These are phyloP conservation scores for Ambrosia trifida DNA, from an alignment of 129 eudicot species.

Conservation along the genomic window DNA sequence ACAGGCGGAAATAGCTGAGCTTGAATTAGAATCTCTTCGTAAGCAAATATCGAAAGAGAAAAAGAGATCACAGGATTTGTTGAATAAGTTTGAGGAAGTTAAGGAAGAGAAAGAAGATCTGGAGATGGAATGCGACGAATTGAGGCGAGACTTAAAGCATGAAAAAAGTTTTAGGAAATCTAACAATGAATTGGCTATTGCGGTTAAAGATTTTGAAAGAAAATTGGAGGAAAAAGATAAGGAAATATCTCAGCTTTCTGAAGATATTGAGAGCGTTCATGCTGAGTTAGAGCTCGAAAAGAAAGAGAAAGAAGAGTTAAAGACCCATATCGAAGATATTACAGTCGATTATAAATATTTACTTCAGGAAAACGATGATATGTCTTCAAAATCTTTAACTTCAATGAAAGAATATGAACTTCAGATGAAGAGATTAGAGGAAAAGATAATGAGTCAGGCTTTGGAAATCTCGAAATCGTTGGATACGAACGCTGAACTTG, in stretches of 20 bases:
- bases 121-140: conserved; percentile 51
- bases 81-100: conserved; percentile 37
- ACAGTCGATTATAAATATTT: conserved; percentile 49
- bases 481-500: conserved; percentile 54
- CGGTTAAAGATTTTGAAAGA: conserved; percentile 56
- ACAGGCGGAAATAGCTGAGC: conserved; percentile 69
- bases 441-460: conserved; percentile 46
- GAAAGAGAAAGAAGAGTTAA: conserved; percentile 65
- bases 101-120: conserved; percentile 59
- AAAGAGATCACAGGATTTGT: conserved; percentile 65
- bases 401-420: conserved; percentile 47
- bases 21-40: conserved; percentile 79
- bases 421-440: conserved; percentile 63
- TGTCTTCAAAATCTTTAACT: conserved; percentile 45
- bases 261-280: conserved; percentile 33
- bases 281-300: conserved; percentile 57
- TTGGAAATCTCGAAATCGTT: conserved; percentile 52
- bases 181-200: conserved; percentile 61
- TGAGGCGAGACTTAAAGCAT: conserved; percentile 46
- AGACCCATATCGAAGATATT: conserved; percentile 45
- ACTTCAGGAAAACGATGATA: conserved; percentile 53
- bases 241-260: conserved; percentile 50
- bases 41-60: conserved; percentile 78
- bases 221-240: conserved; percentile 53
- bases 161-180: conserved; percentile 50